Percentiles rank a stretch among this genome's conserved stretches.
phyloP scores from a whole-genome alignment of 495 filamentous ascomycete genomes.

The Penicillium angulare region DNA sequence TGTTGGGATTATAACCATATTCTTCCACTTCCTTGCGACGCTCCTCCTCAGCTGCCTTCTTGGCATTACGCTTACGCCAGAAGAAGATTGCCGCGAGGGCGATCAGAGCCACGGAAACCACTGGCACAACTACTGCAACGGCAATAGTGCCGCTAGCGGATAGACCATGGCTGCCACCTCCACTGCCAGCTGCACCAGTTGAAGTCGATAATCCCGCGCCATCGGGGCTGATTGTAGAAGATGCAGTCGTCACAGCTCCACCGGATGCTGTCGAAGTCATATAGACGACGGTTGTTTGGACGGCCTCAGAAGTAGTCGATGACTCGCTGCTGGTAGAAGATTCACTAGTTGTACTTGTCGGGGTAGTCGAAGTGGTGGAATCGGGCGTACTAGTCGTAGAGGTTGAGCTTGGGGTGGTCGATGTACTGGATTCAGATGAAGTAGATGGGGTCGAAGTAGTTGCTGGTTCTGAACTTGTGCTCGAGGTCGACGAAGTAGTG shows the following conservation, averaged over 20 bases:
- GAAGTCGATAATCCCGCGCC: constrained; percentile 28
- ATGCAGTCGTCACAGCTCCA: constrained; percentile 11
- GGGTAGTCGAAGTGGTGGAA: constrained; percentile 9
- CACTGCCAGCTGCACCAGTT: constrained; percentile 22
- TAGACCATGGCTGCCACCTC: constrained; percentile 45
- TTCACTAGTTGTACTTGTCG: constrained; percentile 20
- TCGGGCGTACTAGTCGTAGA: constrained; percentile 3
- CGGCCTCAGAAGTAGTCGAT: neutral
- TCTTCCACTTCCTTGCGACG: constrained; percentile 94
- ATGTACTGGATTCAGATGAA: constrained; percentile 22
- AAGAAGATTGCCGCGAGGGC: constrained; percentile 74
- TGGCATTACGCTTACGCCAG: constrained; percentile 82
- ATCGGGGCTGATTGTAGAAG: constrained; percentile 18
- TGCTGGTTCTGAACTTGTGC: too few species aligned
- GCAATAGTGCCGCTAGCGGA: constrained; percentile 70
- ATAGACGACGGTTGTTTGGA: constrained; percentile 15
- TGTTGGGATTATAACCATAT: constrained; percentile 93
- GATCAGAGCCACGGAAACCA: constrained; percentile 81
- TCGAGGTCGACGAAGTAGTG: constrained; percentile 12
- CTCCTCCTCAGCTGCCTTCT: constrained; percentile 81
- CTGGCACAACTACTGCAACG: constrained; percentile 90
- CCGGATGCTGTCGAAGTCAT: constrained; percentile 30
- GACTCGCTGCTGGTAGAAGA: neutral
- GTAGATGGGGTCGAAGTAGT: constrained; percentile 19
- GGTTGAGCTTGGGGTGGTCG: neutral